Evolutionary conservation across 1,284 basidiomycete genomes (phyloP), one percentile per base, ranked within the genome.

Genomic region (Cryptococcus depauperatus): DNA sequence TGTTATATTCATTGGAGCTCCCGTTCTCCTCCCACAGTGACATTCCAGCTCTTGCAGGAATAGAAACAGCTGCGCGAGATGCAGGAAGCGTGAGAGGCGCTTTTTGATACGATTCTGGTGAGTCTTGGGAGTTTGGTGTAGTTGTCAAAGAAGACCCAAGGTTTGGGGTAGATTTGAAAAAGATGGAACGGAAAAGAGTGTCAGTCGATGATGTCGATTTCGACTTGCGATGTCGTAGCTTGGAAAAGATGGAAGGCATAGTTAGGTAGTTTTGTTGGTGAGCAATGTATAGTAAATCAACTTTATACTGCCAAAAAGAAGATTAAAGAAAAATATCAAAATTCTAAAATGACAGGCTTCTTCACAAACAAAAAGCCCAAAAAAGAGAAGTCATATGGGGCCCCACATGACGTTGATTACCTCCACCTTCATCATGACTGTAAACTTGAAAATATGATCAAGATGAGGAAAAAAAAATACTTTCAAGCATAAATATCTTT

Each of bases 191-290:
- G 21, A 43, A 45, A 16, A 47, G 39, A 21, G 48, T n/a, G 33
- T 38, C 26, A 16, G 27, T 29, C 19, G 50, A 51, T 6, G 50
- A 50, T 28, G 47, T 35, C 3, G 52, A 57, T 16, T 43, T 38
- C 10, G 48, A 40, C 37, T 53, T 52, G 10, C 47, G 44, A 39
- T 57, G 57, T 27, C 45, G 40, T 48, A 57, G 44, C 29, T 53
- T 53, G 11, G 45, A 32, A 25, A 60, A 46, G 19, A 64, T 35
- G 30, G 52, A 55, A 7, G 58, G 58, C 58, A 62, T 64, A 30
- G n/a, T n/a, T n/a, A n/a, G n/a, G n/a, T n/a, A n/a, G n/a, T n/a
- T n/a, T n/a, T n/a, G n/a, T n/a, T n/a, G n/a, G n/a, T n/a, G n/a
- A n/a, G n/a, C n/a, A n/a, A n/a, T n/a, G n/a, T n/a, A n/a, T n/a